phyloP scores from a whole-genome alignment of 306 rosid genomes.

The Dalbergia cochinchinensis region DNA sequence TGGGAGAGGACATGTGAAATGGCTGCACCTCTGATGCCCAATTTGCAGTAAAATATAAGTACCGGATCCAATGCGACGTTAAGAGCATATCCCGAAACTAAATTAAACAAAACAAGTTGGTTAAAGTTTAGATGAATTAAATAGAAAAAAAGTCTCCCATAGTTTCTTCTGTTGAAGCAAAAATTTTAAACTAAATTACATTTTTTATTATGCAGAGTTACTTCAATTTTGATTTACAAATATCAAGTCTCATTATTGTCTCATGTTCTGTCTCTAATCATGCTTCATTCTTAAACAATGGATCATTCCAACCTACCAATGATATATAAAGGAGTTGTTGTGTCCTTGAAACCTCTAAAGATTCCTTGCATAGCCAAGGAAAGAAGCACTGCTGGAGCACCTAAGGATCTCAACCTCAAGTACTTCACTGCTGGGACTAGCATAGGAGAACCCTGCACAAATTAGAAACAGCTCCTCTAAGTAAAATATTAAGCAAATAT shows the following conservation, averaged over 20 bases:
- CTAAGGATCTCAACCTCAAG: conserved; percentile 81
- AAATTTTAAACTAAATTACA: neutral
- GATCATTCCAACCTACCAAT: conserved; percentile 62
- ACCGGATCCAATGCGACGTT: conserved; percentile 84
- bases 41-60: conserved; percentile 70
- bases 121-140: neutral
- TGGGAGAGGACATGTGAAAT: conserved; percentile 92
- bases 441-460: conserved; percentile 80
- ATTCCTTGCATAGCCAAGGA: conserved; percentile 99
- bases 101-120: conserved; percentile 4
- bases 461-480: neutral
- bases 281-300: conserved; percentile 13
- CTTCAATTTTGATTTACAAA: neutral
- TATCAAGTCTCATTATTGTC: neutral
- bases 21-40: conserved; percentile 97
- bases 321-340: conserved; percentile 92
- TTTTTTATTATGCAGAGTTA: neutral
- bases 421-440: conserved; percentile 74
- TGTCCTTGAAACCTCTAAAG: conserved; percentile 95
- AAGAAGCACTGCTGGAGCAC: conserved; percentile 99
- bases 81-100: conserved; percentile 74
- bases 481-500: neutral
- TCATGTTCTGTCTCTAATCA: neutral
- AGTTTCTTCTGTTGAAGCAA: neutral
- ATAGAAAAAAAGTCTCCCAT: neutral